Percentiles rank a stretch among this genome's conserved stretches.
phyloP scores from a whole-genome alignment of 345 rosid species.

The Dovyalis caffra region DNA sequence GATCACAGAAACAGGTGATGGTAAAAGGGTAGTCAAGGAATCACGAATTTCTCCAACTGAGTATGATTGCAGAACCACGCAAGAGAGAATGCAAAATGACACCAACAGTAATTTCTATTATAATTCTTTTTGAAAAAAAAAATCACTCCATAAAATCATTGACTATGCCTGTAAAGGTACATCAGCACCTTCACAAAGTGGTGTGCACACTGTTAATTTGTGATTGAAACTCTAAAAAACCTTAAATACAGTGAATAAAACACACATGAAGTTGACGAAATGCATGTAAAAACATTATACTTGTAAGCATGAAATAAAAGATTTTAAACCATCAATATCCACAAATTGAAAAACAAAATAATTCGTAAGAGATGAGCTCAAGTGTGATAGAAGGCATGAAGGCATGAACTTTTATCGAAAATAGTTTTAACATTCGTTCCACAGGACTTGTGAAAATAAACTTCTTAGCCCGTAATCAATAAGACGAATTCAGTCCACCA shows the following conservation, averaged over 20 bases:
- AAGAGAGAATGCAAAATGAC: background rate
- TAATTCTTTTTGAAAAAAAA: too few species aligned
- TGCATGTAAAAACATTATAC: background rate
- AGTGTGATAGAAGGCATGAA: background rate
- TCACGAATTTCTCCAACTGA: background rate
- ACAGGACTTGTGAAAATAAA: background rate
- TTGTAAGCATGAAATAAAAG: background rate
- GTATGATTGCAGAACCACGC: background rate
- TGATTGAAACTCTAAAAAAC: background rate
- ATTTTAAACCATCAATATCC: background rate
- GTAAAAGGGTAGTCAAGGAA: conserved; percentile 63
- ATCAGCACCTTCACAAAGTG: background rate
- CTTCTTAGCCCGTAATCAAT: background rate
- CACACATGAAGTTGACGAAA: background rate
- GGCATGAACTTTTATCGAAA: background rate
- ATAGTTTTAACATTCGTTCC: too few species aligned
- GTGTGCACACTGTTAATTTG: background rate
- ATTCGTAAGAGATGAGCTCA: background rate
- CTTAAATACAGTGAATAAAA: background rate
- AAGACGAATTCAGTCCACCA: background rate
- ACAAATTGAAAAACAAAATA: background rate
- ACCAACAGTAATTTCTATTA: background rate
- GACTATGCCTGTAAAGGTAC: background rate
- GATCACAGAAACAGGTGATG: conserved; percentile 50
- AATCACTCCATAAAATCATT: background rate